Evolutionary conservation across 2,329 filamentous ascomycete species (phyloP), one percentile per base, ranked within the genome.

Genomic region (Microsporum audouinii): DNA sequence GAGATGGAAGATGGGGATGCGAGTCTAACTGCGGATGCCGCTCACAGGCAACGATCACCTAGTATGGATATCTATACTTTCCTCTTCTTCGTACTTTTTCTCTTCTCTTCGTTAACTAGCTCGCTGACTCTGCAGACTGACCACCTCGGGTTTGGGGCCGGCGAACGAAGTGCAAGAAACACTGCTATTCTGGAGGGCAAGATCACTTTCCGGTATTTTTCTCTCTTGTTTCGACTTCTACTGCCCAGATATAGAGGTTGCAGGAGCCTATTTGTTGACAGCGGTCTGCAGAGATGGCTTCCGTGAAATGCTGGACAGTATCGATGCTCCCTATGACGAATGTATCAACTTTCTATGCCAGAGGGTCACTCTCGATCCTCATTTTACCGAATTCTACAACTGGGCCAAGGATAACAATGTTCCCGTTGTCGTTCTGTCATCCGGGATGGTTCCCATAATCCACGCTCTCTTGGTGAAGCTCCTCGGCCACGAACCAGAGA

Each of bases 401-500:
- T 99, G 90, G 89, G 83, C 87, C 36, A 82, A 85, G 64, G 79
- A 80, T 65, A 86, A 92, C 76, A 91, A 95, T 72, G 85, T 97
- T 12, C 94, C 94, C 31, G 88, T 96, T 65, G 91, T 97, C 23
- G 88, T 99, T 27, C 80, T 99, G 38, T 94, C 88, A 64, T 89
- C 88, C 51, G 94, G 94, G 65, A 97, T 99, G 94, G 82, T 85
- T 68, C 92, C 92, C 41, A 84, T 97, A 68, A 96, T 99, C 72
- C 84, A 86, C 63, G 89, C 88, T 14, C 80, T 97, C 65, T 80
- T 99, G 63, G 82, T 87, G 64, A 85, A 88, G 67, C 81, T 95
- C 58, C 80, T 97, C 2, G 92, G 91, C n/a, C 85, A 88, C 34
- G 86, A 88, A 67, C 83, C 85, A 38, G 80, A 84, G 56, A 83